These are phyloP conservation scores for Leccinum pachyderme DNA, from an alignment of 1,284 basidiomycete genomes.

Conservation along the genomic window DNA sequence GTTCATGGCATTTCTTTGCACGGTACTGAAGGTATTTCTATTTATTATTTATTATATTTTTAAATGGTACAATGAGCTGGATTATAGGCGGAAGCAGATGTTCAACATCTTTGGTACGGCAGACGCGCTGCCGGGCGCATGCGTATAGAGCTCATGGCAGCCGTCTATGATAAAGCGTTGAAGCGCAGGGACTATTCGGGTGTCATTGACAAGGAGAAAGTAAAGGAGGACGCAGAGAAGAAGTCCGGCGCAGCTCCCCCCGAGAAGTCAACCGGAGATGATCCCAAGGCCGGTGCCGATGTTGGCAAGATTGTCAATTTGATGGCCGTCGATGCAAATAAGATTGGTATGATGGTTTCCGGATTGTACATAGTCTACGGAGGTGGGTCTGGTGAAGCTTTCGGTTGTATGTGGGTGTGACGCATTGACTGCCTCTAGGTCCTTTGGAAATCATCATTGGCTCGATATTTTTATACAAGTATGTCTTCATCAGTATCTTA, in stretches of 20 bases:
- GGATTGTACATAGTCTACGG: constrained; percentile 65
- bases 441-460: constrained; percentile 84
- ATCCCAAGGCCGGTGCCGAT: constrained; percentile 67
- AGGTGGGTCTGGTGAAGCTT: constrained; percentile 35
- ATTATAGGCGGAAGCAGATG: constrained; percentile 51
- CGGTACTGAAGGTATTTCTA: constrained; percentile 42
- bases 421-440: constrained; percentile 33
- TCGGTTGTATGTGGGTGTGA: background rate
- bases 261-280: constrained; percentile 37
- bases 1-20: constrained; percentile 52
- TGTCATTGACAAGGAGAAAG: constrained; percentile 55
- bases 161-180: constrained; percentile 89
- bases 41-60: background rate
- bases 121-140: constrained; percentile 58
- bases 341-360: constrained; percentile 50
- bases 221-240: constrained; percentile 17
- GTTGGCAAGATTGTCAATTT: constrained; percentile 78
- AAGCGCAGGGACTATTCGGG: constrained; percentile 85
- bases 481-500: constrained; percentile 24
- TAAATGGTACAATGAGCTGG: background rate
- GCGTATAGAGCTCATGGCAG: constrained; percentile 59
- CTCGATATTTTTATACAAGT: constrained; percentile 77
- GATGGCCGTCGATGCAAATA: constrained; percentile 70
- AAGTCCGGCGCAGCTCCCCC: constrained; percentile 16
- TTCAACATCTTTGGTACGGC: constrained; percentile 66